Percentiles rank a stretch among this genome's conserved stretches.
Evolutionary conservation across 73 alveolate genomes (phyloP).

Genomic region (Tetrahymena borealis): DNA sequence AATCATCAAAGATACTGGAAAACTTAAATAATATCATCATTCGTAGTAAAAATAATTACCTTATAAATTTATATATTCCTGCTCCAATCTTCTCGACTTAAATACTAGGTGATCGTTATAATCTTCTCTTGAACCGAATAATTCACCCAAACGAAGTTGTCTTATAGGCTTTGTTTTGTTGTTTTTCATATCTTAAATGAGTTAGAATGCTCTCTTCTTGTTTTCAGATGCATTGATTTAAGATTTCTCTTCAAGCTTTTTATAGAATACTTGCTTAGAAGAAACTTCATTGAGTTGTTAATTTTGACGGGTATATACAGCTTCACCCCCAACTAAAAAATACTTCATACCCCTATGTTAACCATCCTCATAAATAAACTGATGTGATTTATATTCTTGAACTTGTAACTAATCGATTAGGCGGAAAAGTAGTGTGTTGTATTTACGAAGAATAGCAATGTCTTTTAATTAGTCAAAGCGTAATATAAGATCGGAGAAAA

Average conservation of each 20-base stretch:
- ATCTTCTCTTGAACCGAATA: neutral
- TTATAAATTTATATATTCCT: neutral
- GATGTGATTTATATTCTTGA: neutral
- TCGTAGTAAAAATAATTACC: neutral
- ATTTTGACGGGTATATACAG: neutral
- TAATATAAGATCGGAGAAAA: neutral
- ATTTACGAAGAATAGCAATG: neutral
- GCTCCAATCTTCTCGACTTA: neutral
- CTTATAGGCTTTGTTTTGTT: neutral
- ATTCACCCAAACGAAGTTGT: neutral
- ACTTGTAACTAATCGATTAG: neutral
- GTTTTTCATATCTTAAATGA: neutral
- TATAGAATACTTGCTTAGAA: neutral
- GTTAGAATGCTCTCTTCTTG: neutral
- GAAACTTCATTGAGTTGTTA: neutral
- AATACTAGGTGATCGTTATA: neutral
- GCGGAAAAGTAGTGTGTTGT: neutral
- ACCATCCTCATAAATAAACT: neutral
- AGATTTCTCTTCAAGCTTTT: neutral
- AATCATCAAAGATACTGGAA: too few species aligned
- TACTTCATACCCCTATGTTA: neutral
- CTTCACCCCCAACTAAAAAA: neutral
- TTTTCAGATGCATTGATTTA: neutral
- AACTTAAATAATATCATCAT: too few species aligned
- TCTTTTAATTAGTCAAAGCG: neutral